Percentiles rank a stretch among this genome's conserved stretches.
Conservation (phyloP, 129 eudicot genomes). For the Flaveria bidentis region DNA sequence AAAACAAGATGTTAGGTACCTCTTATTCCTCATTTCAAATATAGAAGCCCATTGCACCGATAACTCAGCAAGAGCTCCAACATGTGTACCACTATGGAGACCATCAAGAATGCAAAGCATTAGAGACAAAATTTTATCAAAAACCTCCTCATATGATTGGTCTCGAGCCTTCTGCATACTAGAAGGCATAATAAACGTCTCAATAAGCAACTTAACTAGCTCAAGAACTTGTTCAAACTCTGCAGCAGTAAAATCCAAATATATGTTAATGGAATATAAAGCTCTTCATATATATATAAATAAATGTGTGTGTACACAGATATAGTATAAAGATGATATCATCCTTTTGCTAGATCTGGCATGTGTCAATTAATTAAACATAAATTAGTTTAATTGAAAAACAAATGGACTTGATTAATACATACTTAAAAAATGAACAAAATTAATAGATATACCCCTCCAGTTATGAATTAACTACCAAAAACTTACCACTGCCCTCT, state of each 20-base stretch:
- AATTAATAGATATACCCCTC: background rate
- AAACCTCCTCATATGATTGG: slow-evolving; percentile 36
- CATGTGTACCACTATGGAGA: slow-evolving; percentile 39
- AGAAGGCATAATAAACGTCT: slow-evolving; percentile 43
- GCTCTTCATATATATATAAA: background rate
- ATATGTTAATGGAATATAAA: background rate
- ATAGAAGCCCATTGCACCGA: slow-evolving; percentile 65
- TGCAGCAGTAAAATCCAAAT: slow-evolving; percentile 33
- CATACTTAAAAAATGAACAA: background rate
- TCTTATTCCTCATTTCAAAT: slow-evolving; percentile 55
- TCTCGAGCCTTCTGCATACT: slow-evolving; percentile 37
- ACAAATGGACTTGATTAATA: background rate
- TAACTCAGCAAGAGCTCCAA: slow-evolving; percentile 33
- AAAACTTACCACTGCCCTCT: background rate
- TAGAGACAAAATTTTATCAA: slow-evolving; percentile 55
- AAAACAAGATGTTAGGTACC: slow-evolving; percentile 41
- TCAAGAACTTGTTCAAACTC: slow-evolving; percentile 54
- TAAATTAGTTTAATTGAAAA: background rate
- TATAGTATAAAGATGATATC: background rate
- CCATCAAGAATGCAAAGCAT: slow-evolving; percentile 79
- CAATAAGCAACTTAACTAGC: slow-evolving; percentile 51
- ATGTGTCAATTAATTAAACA: background rate
- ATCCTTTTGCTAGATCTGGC: background rate
- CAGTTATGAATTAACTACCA: background rate
- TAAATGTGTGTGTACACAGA: too few species aligned